Percentiles rank a stretch among this genome's conserved stretches.
Conservation (phyloP, 768 basidiomycete genomes). For the Cantharellus anzutake region DNA sequence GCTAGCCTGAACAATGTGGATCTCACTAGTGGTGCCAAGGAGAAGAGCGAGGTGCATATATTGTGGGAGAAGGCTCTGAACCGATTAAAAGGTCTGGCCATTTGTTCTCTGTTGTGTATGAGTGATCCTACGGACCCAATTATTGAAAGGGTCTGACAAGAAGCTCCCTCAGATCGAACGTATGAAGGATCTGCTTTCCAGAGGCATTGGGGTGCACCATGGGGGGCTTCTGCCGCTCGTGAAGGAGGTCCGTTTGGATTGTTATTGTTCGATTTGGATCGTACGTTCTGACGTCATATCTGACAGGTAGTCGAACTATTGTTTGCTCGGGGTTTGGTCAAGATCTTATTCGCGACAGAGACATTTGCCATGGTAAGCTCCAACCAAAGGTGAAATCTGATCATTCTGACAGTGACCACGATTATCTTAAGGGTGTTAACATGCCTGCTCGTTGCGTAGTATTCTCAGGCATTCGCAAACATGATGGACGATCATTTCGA, state of each 20-base stretch:
- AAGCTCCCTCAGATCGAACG: slow-evolving; percentile 81
- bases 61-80: slow-evolving; percentile 83
- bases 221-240: slow-evolving; percentile 91
- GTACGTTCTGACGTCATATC: not conserved
- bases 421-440: slow-evolving; percentile 68
- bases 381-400: slow-evolving; percentile 8
- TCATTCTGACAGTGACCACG: not conserved
- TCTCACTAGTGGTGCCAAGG: slow-evolving; percentile 56
- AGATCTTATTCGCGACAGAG: slow-evolving; percentile 93
- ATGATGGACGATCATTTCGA: slow-evolving; percentile 84
- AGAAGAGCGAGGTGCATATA: slow-evolving; percentile 95
- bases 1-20: slow-evolving; percentile 73
- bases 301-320: slow-evolving; percentile 82
- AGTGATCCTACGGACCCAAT: not conserved
- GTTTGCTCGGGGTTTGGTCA: slow-evolving; percentile 88
- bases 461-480: slow-evolving; percentile 86
- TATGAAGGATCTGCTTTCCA: slow-evolving; percentile 74
- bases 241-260: slow-evolving; percentile 54
- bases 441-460: slow-evolving; percentile 98
- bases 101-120: not conserved
- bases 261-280: not conserved
- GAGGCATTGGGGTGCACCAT: slow-evolving; percentile 95
- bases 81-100: slow-evolving; percentile 59
- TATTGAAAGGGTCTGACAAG: slow-evolving; percentile 57
- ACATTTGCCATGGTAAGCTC: slow-evolving; percentile 85